Base-by-base conservation (phyloP, 306 rosid genomes). In the Hippophae gyantsensis region DNA sequence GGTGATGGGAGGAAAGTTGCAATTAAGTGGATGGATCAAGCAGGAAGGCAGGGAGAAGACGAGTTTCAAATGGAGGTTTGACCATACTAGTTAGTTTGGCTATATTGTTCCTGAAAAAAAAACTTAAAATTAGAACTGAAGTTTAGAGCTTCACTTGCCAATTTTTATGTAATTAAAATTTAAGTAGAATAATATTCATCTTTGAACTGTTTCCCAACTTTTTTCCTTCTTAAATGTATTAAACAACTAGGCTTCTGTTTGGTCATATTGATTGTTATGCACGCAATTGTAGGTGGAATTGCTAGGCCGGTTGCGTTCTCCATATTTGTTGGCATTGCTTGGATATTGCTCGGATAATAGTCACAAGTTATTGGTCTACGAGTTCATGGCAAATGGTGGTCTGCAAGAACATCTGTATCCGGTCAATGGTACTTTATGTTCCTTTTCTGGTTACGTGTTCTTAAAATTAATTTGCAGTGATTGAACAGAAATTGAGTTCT, bases 401-500 rank as follows among this genome's bases (percentile, higher is more conserved):
- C 74, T 92, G 70, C 95, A 92, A 68, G 98, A 85, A 70, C 96
- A 87, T 87, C 73, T 92, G 67, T 85, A 87, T 78, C 93, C 96
- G 67, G 66, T 69, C 63, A 76, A 71, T 73, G 81, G 96, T 83
- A 76, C 79, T 85, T 76, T 58, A 38, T 42, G 26, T 54, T 41
- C 44, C 10, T 45, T 32, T 49, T 3, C 13, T 14, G 45, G 49
- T 27, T 66, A 13, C 8, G 56, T 9, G 13, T 12, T 50, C 43
- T 66, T 40, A 13, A 18, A 18, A 13, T 47, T 10, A n/a, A 8
- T 14, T 41, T 53, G 27, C 26, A 13, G 26, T n/a, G 27, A 46
- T 46, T 50, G 44, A 7, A 53, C 23, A 59, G 38, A 55, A 60
- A 43, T 4, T 32, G 38, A 32, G 5, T 32, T 32, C 38, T 32